These are phyloP conservation scores for Purshia tridentata DNA, from an alignment of 306 rosid species.

Conservation along the genomic window DNA sequence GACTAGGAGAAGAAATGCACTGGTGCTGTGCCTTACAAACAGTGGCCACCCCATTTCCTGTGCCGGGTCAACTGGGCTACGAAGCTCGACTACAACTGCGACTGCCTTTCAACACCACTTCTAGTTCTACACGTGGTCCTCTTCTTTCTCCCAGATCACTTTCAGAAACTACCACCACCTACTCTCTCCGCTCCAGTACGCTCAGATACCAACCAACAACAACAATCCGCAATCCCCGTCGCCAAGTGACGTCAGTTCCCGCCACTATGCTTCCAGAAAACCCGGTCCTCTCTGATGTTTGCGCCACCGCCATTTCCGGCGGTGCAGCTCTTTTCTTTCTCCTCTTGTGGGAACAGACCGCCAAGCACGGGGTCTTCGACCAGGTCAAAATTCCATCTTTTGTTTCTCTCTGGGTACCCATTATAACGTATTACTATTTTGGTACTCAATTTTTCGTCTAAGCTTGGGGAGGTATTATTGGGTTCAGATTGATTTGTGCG, in stretches of 20 bases:
- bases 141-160: background rate
- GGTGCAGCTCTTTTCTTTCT: conserved; percentile 55
- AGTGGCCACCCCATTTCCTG: background rate
- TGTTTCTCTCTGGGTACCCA: background rate
- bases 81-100: background rate
- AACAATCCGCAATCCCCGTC: conserved; percentile 3
- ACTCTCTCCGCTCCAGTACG: conserved; percentile 12
- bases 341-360: conserved; percentile 65
- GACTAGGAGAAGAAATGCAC: conserved; percentile 2
- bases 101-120: background rate
- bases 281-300: conserved; percentile 58
- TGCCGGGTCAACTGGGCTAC: background rate
- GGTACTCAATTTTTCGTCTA: background rate
- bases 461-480: background rate
- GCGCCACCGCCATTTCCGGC: conserved; percentile 53
- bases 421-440: background rate
- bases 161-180: conserved; percentile 2
- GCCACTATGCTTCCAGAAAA: conserved; percentile 53
- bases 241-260: conserved; percentile 21
- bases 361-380: conserved; percentile 60
- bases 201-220: background rate
- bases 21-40: background rate
- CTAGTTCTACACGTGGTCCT: background rate
- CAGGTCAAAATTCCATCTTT: conserved; percentile 43
- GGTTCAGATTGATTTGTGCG: conserved; percentile 12